Evolutionary conservation across 2,329 filamentous ascomycete species (phyloP).

Genomic region (Zelopaecilomyces penicillatus): DNA sequence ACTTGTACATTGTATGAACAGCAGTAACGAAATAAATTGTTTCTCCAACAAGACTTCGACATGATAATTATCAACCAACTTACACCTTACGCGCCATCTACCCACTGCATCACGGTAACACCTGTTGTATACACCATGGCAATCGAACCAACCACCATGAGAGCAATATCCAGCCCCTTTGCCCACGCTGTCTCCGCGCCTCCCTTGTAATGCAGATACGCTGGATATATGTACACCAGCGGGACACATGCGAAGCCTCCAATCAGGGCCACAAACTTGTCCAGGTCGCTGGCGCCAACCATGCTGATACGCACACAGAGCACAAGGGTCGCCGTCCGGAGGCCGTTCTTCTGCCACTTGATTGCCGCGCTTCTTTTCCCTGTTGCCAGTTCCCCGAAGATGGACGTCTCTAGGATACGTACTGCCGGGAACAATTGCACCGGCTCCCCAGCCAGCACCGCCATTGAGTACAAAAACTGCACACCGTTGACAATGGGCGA

Average conservation of each 20-base stretch:
- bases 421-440: slow-evolving; percentile 69
- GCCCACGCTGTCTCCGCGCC: slow-evolving; percentile 48
- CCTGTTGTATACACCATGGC: slow-evolving; percentile 66
- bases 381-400: slow-evolving; percentile 57
- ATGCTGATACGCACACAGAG: slow-evolving; percentile 54
- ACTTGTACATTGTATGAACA: too few species aligned
- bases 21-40: too few species aligned
- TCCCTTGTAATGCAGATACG: slow-evolving; percentile 61
- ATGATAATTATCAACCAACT: background rate
- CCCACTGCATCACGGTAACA: slow-evolving; percentile 43
- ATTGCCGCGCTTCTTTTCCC: slow-evolving; percentile 56
- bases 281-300: slow-evolving; percentile 58
- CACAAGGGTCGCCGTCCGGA: slow-evolving; percentile 49
- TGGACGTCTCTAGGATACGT: slow-evolving; percentile 58
- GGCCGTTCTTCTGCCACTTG: slow-evolving; percentile 70
- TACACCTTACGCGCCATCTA: slow-evolving; percentile 8
- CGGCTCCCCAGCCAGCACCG: slow-evolving; percentile 64
- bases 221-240: slow-evolving; percentile 69
- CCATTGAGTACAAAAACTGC: slow-evolving; percentile 65
- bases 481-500: slow-evolving; percentile 67
- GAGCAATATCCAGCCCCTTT: slow-evolving; percentile 50
- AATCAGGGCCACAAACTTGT: slow-evolving; percentile 67
- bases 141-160: slow-evolving; percentile 54
- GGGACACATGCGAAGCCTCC: slow-evolving; percentile 68
- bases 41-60: too few species aligned